These are phyloP conservation scores for Trichoderma asperellum DNA, from an alignment of 2,329 filamentous ascomycete genomes.

Conservation along the genomic window DNA sequence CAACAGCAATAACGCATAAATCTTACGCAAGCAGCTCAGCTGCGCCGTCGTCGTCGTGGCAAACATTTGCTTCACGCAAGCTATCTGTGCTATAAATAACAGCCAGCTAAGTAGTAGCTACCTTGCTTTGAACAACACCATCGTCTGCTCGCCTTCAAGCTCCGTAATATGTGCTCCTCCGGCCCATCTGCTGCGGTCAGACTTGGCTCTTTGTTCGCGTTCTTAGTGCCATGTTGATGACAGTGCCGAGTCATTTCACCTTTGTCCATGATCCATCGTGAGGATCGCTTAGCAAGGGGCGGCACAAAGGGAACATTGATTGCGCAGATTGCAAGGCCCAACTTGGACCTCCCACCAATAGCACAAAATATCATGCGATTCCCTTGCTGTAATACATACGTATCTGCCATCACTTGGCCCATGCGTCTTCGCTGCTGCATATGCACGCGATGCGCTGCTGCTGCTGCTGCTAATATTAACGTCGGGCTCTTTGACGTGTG, in stretches of 20 bases:
- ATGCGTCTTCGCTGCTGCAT: neutral
- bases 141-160: neutral
- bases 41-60: slow-evolving; percentile 24
- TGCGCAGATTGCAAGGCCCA: slow-evolving; percentile 7
- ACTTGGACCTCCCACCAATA: neutral
- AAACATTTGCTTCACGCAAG: neutral
- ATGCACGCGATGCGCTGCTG: neutral
- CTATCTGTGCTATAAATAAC: slow-evolving; percentile 10
- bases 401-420: neutral
- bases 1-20: neutral
- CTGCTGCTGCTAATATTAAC: slow-evolving; percentile 9
- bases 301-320: neutral
- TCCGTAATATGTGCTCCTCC: neutral
- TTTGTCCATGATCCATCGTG: neutral
- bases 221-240: neutral
- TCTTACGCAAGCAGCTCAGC: slow-evolving; percentile 17
- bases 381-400: neutral
- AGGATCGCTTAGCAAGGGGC: slow-evolving; percentile 9
- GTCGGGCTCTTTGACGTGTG: neutral
- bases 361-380: slow-evolving; percentile 2
- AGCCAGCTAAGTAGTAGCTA: neutral
- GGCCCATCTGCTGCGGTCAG: neutral
- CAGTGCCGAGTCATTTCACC: slow-evolving; percentile 10
- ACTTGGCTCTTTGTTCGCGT: neutral
- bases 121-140: neutral